Conservation (phyloP, 495 filamentous ascomycete species). For the Trichoderma asperelloides region DNA sequence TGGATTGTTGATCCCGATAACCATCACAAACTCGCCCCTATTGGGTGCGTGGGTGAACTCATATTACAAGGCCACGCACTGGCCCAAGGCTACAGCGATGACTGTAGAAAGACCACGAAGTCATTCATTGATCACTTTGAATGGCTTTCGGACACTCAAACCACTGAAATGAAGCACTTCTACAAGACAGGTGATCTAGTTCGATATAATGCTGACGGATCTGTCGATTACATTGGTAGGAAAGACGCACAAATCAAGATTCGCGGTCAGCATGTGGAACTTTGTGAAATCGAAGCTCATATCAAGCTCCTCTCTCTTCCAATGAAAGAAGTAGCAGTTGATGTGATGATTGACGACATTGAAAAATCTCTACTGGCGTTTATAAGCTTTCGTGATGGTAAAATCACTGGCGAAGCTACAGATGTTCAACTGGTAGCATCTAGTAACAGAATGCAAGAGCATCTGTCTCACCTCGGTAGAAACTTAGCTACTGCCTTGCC, state of each 20-base stretch:
- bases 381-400: constrained; percentile 16
- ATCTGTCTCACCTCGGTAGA: constrained; percentile 24
- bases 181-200: constrained; percentile 64
- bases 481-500: constrained; percentile 15
- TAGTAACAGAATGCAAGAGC: constrained; percentile 16
- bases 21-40: constrained; percentile 25
- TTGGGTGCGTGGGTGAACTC: constrained; percentile 41
- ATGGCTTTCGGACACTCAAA: background rate
- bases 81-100: constrained; percentile 28
- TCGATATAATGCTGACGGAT: constrained; percentile 46
- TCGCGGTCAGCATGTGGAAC: constrained; percentile 56
- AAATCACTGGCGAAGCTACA: background rate
- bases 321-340: constrained; percentile 28
- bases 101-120: background rate
- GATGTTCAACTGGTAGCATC: constrained; percentile 15
- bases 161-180: constrained; percentile 24
- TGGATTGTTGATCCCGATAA: constrained; percentile 27
- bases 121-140: background rate
- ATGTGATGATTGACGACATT: constrained; percentile 28
- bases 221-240: constrained; percentile 50
- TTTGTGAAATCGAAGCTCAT: constrained; percentile 57
- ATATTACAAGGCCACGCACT: constrained; percentile 24
- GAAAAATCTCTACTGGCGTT: constrained; percentile 32
- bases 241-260: constrained; percentile 59
- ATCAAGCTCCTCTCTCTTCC: constrained; percentile 26